These are phyloP conservation scores for Metarhizium rileyi DNA, from an alignment of 2,329 filamentous ascomycete species.

Conservation along the genomic window DNA sequence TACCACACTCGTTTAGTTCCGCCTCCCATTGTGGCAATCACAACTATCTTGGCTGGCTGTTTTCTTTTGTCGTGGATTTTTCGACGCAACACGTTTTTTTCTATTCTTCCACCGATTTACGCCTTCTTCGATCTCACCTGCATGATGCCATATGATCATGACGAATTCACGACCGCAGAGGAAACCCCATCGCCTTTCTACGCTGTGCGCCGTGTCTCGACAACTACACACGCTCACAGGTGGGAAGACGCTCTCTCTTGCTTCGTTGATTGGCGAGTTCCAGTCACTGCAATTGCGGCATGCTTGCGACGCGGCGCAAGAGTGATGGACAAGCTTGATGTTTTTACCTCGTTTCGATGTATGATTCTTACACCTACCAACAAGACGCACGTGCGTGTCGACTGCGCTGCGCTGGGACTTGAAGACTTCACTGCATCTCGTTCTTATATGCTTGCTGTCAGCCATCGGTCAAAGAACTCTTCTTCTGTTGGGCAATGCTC, in stretches of 20 bases:
- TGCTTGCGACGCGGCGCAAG: constrained; percentile 9
- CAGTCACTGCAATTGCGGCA: background rate
- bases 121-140: background rate
- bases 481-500: constrained; percentile 12
- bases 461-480: constrained; percentile 13
- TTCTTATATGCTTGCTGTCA: constrained; percentile 10
- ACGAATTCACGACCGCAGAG: constrained; percentile 8
- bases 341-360: constrained; percentile 11
- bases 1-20: background rate
- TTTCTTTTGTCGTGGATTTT: constrained; percentile 1
- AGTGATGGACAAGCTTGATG: constrained; percentile 8
- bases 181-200: background rate
- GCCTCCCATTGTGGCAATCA: background rate
- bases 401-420: constrained; percentile 15
- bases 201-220: background rate
- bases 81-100: background rate
- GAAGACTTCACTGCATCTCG: background rate
- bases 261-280: background rate
- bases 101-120: background rate
- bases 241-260: background rate
- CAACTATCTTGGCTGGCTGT: background rate
- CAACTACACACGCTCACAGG: background rate
- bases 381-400: constrained; percentile 18
- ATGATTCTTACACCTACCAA: constrained; percentile 15
- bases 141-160: constrained; percentile 11